These are phyloP conservation scores for Botrytis sinoallii DNA, from an alignment of 2,329 filamentous ascomycete species.

Conservation along the genomic window DNA sequence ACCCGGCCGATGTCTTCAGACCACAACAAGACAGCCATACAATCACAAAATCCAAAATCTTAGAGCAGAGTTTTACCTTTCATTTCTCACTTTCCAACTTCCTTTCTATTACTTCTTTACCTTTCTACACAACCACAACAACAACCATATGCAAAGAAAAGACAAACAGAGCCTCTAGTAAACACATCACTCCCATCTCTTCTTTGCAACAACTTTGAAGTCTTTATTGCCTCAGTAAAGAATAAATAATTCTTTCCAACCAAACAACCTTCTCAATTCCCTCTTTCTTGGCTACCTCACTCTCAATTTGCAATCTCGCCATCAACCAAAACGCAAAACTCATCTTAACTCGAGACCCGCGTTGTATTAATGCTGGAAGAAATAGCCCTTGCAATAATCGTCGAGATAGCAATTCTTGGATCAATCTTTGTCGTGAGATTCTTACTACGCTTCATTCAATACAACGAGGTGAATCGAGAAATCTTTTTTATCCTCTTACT, in stretches of 20 bases:
- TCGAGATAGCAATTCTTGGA: neutral
- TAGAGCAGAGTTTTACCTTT: neutral
- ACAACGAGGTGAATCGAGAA: neutral
- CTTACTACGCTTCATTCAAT: neutral
- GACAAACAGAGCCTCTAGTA: neutral
- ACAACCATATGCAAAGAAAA: neutral
- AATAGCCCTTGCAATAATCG: neutral
- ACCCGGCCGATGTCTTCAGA: neutral
- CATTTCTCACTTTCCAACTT: neutral
- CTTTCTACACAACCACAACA: neutral
- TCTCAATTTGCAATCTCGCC: neutral
- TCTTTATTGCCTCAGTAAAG: neutral
- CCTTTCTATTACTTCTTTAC: no score
- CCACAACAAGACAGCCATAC: neutral
- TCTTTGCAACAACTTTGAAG: neutral
- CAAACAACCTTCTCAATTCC: neutral
- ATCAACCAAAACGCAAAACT: neutral
- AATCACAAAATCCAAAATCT: neutral
- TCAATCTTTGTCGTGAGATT: neutral
- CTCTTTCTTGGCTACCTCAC: neutral
- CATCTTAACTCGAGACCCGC: no score
- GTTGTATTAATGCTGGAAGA: neutral
- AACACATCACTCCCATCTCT: neutral
- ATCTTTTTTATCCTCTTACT: neutral
- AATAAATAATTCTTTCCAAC: neutral